Conservation (phyloP, 305 asterid species). For the Coffea humblotiana region DNA sequence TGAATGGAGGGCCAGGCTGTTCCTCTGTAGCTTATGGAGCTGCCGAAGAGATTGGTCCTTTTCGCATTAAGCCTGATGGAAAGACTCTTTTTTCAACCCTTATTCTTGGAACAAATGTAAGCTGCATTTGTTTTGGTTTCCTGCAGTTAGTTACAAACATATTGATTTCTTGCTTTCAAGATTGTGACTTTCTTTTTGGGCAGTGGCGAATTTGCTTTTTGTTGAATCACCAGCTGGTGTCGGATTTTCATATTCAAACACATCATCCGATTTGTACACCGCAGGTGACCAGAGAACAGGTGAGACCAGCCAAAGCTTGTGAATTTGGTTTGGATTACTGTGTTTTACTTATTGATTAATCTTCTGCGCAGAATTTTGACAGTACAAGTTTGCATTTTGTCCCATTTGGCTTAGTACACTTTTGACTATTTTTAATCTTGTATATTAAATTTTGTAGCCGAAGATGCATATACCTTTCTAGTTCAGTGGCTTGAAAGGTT, state of each 20-base stretch:
- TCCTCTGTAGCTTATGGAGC: conserved; percentile 98
- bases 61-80: conserved; percentile 79
- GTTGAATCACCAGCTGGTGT: conserved; percentile 95
- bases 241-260: conserved; percentile 85
- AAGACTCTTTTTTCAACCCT: conserved; percentile 69
- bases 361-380: conserved; percentile 1
- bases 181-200: conserved; percentile 23
- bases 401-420: neutral
- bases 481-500: conserved; percentile 86
- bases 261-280: conserved; percentile 70
- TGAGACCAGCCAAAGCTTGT: conserved; percentile 22
- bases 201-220: conserved; percentile 91
- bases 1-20: conserved; percentile 99
- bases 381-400: neutral
- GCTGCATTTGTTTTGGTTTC: conserved; percentile 12
- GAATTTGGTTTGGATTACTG: neutral
- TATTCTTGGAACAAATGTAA: conserved; percentile 94
- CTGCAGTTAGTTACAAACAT: neutral
- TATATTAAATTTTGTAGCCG: conserved; percentile 50
- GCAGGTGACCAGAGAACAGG: conserved; percentile 83
- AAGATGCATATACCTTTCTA: conserved; percentile 72
- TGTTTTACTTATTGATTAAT: neutral
- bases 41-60: conserved; percentile 92
- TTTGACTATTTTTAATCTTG: conserved; percentile 24
- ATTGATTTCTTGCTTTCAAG: conserved; percentile 8